Conservation (phyloP, 2,329 filamentous ascomycete genomes). For the Colletotrichum sidae region DNA sequence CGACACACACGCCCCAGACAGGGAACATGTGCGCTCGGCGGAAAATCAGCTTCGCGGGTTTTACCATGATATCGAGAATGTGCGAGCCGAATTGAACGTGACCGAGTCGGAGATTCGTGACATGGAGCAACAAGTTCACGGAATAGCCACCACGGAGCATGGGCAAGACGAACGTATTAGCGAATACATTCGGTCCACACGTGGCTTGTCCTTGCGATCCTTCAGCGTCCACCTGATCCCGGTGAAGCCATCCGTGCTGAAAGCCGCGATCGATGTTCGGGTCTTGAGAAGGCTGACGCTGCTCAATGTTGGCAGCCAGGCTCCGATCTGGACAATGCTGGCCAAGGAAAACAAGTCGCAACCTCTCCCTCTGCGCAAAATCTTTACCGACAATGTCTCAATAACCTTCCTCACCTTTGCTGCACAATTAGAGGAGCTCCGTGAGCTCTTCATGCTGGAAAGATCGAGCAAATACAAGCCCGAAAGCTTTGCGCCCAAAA, state of each 20-base stretch:
- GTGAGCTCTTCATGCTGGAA: slow-evolving; percentile 72
- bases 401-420: slow-evolving; percentile 65
- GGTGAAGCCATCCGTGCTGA: slow-evolving; percentile 68
- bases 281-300: slow-evolving; percentile 68
- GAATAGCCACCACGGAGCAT: slow-evolving; percentile 34
- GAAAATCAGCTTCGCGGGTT: slow-evolving; percentile 46
- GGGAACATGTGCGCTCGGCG: slow-evolving; percentile 41
- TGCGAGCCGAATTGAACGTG: slow-evolving; percentile 49
- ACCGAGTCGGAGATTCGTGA: slow-evolving; percentile 52
- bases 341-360: slow-evolving; percentile 63
- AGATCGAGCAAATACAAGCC: slow-evolving; percentile 62
- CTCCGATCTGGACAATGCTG: slow-evolving; percentile 68
- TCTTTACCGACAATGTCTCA: slow-evolving; percentile 74
- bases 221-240: slow-evolving; percentile 70
- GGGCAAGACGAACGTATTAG: slow-evolving; percentile 47
- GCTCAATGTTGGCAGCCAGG: slow-evolving; percentile 72
- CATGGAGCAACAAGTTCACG: slow-evolving; percentile 42
- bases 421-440: slow-evolving; percentile 62
- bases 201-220: slow-evolving; percentile 67
- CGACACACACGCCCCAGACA: slow-evolving; percentile 20
- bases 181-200: slow-evolving; percentile 68
- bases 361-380: slow-evolving; percentile 65
- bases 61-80: slow-evolving; percentile 46
- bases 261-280: slow-evolving; percentile 67
- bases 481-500: slow-evolving; percentile 63